phyloP scores from a whole-genome alignment of 2,329 filamentous ascomycete genomes.

The Diaporthe australafricana region DNA sequence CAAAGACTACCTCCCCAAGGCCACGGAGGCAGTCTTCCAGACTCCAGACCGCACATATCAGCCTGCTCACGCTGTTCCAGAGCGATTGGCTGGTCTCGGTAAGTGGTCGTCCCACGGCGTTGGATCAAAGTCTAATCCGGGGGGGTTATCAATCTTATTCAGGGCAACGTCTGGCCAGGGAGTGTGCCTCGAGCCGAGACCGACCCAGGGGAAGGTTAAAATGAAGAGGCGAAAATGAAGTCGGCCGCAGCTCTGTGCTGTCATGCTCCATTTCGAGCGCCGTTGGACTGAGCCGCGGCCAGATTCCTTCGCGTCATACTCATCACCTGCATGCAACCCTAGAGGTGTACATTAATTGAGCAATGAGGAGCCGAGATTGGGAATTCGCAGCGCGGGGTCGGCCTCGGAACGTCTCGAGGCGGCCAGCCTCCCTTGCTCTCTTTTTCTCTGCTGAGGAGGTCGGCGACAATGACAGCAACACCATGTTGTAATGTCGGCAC shows the following conservation, averaged over 20 bases:
- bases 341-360: slow-evolving; percentile 22
- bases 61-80: background rate
- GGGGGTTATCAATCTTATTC: background rate
- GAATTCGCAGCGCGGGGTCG: slow-evolving; percentile 11
- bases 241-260: slow-evolving; percentile 9
- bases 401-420: background rate
- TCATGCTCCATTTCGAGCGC: background rate
- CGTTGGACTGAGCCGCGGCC: slow-evolving; percentile 15
- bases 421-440: slow-evolving; percentile 22
- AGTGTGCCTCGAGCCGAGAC: slow-evolving; percentile 8
- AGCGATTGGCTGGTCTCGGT: slow-evolving; percentile 5
- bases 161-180: background rate
- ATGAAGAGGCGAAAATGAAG: slow-evolving; percentile 11
- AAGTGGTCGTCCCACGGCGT: slow-evolving; percentile 5
- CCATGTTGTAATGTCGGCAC: slow-evolving; percentile 21
- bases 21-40: slow-evolving; percentile 12
- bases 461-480: slow-evolving; percentile 11
- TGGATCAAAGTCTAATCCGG: slow-evolving; percentile 16
- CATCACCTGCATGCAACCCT: slow-evolving; percentile 27
- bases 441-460: background rate
- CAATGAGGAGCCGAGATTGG: slow-evolving; percentile 29
- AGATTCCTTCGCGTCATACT: slow-evolving; percentile 20
- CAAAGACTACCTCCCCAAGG: background rate
- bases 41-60: slow-evolving; percentile 12
- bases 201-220: slow-evolving; percentile 18